Conservation (phyloP, 345 rosid genomes). For the Syzygium aromaticum region DNA sequence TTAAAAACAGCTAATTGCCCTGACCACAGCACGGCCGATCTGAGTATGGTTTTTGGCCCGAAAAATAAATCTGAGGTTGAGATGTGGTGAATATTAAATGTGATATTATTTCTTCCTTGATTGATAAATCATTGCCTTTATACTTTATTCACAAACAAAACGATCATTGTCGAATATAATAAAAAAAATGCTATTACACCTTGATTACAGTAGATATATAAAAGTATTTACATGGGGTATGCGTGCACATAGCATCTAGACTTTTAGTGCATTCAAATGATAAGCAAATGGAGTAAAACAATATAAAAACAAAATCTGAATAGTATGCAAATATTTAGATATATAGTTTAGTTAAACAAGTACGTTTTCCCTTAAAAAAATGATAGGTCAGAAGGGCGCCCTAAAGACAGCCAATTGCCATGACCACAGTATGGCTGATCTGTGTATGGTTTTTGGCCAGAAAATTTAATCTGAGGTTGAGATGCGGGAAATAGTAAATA, state of each 20-base stretch:
- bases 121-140: neutral
- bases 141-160: neutral
- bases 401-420: neutral
- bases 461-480: neutral
- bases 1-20: too few relatives aligned
- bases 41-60: too few relatives aligned
- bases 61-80: too few relatives aligned
- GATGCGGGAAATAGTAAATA: neutral
- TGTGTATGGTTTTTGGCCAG: neutral
- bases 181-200: neutral
- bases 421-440: neutral
- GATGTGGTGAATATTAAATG: too few relatives aligned
- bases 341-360: neutral
- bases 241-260: neutral
- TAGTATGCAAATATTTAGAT: neutral
- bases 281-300: neutral
- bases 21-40: too few relatives aligned
- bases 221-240: neutral
- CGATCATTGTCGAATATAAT: neutral
- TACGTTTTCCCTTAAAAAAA: neutral
- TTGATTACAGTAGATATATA: neutral
- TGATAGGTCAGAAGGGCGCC: neutral
- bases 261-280: neutral
- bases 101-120: neutral
- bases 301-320: neutral